These are phyloP conservation scores for Pulicaria dysenterica DNA, from an alignment of 129 eudicot species.

Conservation along the genomic window DNA sequence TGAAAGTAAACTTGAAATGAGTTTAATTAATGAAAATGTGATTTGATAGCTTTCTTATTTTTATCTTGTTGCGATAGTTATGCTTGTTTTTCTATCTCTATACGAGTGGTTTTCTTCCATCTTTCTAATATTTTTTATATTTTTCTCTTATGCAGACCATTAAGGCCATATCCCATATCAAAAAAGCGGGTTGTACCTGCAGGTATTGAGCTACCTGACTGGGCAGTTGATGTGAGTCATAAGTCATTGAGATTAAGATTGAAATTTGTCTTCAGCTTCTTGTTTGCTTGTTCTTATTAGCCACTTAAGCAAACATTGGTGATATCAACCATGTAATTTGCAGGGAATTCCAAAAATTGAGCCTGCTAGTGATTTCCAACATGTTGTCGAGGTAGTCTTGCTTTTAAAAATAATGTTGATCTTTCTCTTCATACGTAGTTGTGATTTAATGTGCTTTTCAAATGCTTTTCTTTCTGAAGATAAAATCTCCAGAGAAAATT, in stretches of 20 bases:
- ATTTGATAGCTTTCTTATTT: not conserved
- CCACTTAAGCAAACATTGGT: slow-evolving; percentile 4
- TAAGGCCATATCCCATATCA: slow-evolving; percentile 89
- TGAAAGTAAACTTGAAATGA: slow-evolving; percentile 8
- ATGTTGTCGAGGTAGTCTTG: slow-evolving; percentile 77
- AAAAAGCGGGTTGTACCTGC: slow-evolving; percentile 66
- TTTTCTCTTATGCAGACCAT: slow-evolving; percentile 49
- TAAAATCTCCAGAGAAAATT: slow-evolving; percentile 85
- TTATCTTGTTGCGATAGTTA: not conserved
- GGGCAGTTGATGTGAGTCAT: slow-evolving; percentile 95
- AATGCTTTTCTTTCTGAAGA: slow-evolving; percentile 50
- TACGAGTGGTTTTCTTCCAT: not conserved
- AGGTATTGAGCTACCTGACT: slow-evolving; percentile 82
- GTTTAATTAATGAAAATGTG: not conserved
- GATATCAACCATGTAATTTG: slow-evolving; percentile 19
- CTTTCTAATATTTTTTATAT: not conserved
- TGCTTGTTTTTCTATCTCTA: not conserved
- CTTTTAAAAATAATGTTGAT: not conserved
- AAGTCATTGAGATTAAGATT: slow-evolving; percentile 39
- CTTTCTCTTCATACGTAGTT: not conserved
- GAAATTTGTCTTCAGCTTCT: not conserved
- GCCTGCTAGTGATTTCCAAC: slow-evolving; percentile 86
- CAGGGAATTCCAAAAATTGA: slow-evolving; percentile 91
- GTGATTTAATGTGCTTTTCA: slow-evolving; percentile 22
- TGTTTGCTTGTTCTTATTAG: not conserved